These are phyloP conservation scores for Hippophae tibetana DNA, from an alignment of 306 rosid genomes.

Conservation along the genomic window DNA sequence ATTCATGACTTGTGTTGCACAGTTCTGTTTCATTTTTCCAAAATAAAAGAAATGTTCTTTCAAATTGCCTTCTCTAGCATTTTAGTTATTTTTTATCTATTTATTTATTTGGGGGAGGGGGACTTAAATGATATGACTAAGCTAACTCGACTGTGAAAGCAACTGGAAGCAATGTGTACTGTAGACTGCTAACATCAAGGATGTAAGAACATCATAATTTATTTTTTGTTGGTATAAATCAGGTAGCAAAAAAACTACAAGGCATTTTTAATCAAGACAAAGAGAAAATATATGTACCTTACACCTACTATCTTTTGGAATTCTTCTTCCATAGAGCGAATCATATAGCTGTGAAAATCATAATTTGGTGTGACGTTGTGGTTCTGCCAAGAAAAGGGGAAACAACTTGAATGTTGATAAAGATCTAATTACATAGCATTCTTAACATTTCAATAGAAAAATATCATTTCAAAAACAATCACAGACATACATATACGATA, in stretches of 20 bases:
- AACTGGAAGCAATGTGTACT: no score
- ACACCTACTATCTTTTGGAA: constrained; percentile 96
- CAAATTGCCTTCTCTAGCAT: neutral
- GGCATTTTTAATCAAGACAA: no score
- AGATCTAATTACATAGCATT: neutral
- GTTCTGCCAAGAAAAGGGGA: constrained; percentile 55
- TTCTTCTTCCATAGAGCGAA: constrained; percentile 98
- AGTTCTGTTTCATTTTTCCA: neutral
- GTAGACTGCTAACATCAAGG: no score
- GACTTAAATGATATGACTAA: no score
- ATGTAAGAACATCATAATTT: no score
- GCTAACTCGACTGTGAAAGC: no score
- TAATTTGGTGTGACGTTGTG: constrained; percentile 65
- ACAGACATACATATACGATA: neutral
- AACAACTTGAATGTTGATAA: constrained; percentile 11
- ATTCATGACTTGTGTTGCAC: no score
- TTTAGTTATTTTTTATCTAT: no score
- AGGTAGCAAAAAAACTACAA: no score
- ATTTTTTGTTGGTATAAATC: no score
- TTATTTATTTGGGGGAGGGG: no score
- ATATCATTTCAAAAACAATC: neutral
- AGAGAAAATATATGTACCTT: constrained; percentile 33
- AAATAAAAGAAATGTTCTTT: neutral
- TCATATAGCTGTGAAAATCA: constrained; percentile 97
- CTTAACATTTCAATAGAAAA: constrained; percentile 1